Evolutionary conservation across 106 monocot species (phyloP), one percentile per base, ranked within the genome.

Genomic region (Dioscorea alata): DNA sequence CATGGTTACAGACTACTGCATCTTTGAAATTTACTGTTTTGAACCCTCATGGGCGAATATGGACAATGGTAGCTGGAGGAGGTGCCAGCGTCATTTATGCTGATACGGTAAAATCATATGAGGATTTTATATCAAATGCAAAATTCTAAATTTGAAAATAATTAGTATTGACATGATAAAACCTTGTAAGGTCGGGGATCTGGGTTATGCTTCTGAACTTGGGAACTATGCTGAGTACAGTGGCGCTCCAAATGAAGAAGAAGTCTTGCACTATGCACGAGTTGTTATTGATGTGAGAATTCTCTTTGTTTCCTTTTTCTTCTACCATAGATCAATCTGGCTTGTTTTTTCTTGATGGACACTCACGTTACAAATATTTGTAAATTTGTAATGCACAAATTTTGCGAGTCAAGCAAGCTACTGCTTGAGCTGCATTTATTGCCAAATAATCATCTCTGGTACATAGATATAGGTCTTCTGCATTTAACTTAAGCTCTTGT

Each of bases 1-100:
- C 3, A 31, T 61, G 2, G 17, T 23, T 62, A 13, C 64, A 82
- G 81, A 82, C 81, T 25, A 82, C 76, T 64, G 81, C 81, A 23
- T 82, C 81, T 49, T 33, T 82, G 61, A 82, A 82, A 63, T 82
- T 82, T 68, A 82, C 81, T 31, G 73, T 82, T 61, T 52, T 82
- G 20, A 82, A 82, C 61, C 76, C 81, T 15, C 57, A 76, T 63
- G 81, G 81, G 15, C 71, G 81, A 17, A 82, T 82, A 48, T 82
- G 81, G 81, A 82, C 81, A 4, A 82, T 82, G 81, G 81, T 82
- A 23, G 81, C 81, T 33, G 81, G 76, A 51, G 81, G 81, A 18
- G 81, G 81, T 59, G 81, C 81, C 35, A 82, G 72, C 23, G 81
- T 82, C 32, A 82, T 82, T 25, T 82, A 82, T 69, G 76, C 81